A percentile compares a stretch with the other conserved stretches of the same genome.
Conservation (phyloP, 2,329 filamentous ascomycete species). For the Aspergillus spinulosporus region DNA sequence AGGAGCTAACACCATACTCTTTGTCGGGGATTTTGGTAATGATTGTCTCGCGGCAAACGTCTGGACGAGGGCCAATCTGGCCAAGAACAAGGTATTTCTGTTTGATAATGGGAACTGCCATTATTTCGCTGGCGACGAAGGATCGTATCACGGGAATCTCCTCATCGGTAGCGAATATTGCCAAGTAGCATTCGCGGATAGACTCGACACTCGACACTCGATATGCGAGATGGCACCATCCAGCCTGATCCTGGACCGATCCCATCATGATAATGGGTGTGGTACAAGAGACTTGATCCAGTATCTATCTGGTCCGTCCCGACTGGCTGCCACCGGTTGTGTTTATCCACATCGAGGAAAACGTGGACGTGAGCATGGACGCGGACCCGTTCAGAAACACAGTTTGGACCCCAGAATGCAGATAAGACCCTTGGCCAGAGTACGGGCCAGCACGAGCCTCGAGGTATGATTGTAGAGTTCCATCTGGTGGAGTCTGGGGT, state of each 20-base stretch:
- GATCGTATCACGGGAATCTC: not conserved
- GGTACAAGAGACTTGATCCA: no score
- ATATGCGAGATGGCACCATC: not conserved
- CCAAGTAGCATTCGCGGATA: not conserved
- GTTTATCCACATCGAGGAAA: not conserved
- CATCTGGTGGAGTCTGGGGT: not conserved
- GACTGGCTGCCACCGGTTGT: not conserved
- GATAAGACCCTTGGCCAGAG: not conserved
- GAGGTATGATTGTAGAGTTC: conserved; percentile 12
- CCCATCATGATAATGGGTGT: not conserved
- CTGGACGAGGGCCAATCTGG: not conserved
- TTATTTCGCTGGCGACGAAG: not conserved
- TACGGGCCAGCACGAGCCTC: not conserved
- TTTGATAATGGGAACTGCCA: conserved; percentile 1
- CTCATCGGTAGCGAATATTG: conserved; percentile 6
- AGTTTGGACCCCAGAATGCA: not conserved
- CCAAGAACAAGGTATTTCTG: not conserved
- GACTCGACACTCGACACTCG: not conserved
- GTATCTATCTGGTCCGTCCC: not conserved
- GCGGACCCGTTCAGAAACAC: no score
- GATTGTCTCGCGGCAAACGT: no score
- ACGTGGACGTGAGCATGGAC: not conserved
- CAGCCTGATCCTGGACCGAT: not conserved
- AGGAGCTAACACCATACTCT: not conserved
- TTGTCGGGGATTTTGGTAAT: not conserved